phyloP scores from a whole-genome alignment of 208 protist species.

The Naegleria lovaniensis region DNA sequence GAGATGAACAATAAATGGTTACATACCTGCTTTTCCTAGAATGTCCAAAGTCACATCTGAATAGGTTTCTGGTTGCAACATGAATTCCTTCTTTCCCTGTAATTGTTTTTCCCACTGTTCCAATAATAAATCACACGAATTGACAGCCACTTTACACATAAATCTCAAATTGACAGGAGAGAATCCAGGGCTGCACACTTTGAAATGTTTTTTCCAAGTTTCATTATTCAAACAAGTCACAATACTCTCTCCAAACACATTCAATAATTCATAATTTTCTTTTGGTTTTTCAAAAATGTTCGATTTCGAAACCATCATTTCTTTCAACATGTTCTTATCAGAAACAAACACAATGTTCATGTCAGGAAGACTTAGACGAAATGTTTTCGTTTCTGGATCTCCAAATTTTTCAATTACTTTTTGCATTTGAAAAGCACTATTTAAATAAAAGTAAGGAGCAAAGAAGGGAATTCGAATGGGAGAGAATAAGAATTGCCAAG shows the following conservation, averaged over 20 bases:
- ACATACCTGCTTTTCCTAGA: neutral
- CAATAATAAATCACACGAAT: neutral
- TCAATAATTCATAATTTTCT: neutral
- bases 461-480: neutral
- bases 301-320: neutral
- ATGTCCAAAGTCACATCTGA: neutral
- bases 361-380: neutral
- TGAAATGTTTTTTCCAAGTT: neutral
- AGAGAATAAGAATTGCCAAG: neutral
- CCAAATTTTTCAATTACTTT: neutral
- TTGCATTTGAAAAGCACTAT: neutral
- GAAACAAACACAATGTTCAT: neutral
- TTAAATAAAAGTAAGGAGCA: neutral
- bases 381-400: neutral
- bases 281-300: neutral
- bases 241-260: neutral
- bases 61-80: neutral
- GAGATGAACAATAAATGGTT: too few relatives aligned
- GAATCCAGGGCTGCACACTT: neutral
- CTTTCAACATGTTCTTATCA: neutral
- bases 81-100: too few relatives aligned
- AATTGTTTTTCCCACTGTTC: neutral
- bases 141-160: neutral
- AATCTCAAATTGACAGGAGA: neutral
- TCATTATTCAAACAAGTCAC: neutral